Conservation (phyloP, 257 asterid genomes). For the Solanum ossicruentum region DNA sequence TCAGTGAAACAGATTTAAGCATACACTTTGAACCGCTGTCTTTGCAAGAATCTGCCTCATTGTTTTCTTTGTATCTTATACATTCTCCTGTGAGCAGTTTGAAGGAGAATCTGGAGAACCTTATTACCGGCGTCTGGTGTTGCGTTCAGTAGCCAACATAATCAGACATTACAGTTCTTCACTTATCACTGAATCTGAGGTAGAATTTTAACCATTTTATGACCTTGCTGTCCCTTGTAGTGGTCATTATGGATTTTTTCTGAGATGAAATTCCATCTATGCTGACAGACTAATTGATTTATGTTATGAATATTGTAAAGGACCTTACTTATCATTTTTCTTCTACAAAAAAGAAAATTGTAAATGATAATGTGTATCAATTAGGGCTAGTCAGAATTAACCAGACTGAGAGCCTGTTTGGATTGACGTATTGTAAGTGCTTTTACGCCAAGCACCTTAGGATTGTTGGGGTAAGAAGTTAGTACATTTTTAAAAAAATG, state of each 20-base stretch:
- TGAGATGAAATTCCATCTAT: neutral
- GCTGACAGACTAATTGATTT: neutral
- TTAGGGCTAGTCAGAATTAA: neutral
- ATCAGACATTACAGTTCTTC: constrained; percentile 93
- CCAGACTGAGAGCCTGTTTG: neutral
- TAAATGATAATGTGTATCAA: neutral
- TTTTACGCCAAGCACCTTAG: neutral
- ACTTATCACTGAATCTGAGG: constrained; percentile 94
- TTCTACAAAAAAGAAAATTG: neutral
- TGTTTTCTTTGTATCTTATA: neutral
- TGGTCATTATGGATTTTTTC: neutral
- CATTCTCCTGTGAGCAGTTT: constrained; percentile 29
- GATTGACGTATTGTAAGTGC: neutral
- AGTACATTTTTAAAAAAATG: no score
- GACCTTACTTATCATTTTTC: neutral
- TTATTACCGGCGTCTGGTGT: constrained; percentile 83
- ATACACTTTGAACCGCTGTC: neutral
- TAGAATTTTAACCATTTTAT: constrained; percentile 9
- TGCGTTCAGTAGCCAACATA: constrained; percentile 91
- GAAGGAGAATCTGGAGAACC: constrained; percentile 98
- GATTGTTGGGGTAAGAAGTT: neutral
- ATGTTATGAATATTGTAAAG: neutral
- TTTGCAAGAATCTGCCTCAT: neutral
- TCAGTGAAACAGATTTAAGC: neutral
- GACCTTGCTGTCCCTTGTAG: neutral